Base-by-base conservation (phyloP, 1,139 yeast species). In the Lodderomyces parapsilosis region DNA sequence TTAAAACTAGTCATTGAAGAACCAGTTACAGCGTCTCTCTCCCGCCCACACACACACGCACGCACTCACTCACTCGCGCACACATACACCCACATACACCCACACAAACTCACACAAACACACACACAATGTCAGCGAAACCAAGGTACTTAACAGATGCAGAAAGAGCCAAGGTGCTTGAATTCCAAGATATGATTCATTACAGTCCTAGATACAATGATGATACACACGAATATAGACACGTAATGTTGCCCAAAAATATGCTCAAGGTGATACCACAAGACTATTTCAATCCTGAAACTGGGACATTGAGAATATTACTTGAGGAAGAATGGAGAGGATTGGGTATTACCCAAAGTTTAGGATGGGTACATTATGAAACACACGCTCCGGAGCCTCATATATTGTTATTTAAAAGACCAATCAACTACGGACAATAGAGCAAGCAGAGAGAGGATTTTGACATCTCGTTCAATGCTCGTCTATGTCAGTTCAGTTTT, bases 361-460 rank as follows among this genome's bases (percentile, higher is more conserved):
- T 94, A 48, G 99, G 99, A 1, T 94, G 99, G 99, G 94, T 80
- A 41, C 99, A 94, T 64, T 94, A 93, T 61, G 99, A 93, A 59
- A 91, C 96, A 41, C 99, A 94, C 65, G 83, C 97, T 0, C 99
- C 99, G 28, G 99, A 94, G 63, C 99, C 99, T 22, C 99, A 94
- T 61, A 93, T 94, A 49, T 71, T 94, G 49, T 74, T 94, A 51
- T 94, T 94, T 72, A 93, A 91, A 62, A 73, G 89, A 56, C 78
- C 84, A 44, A 68, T 65, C 44, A 70, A 68, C 51, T 66, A 64
- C 43, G 60, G 62, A 13, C 60, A 51, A 33, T 51, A 19, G n/a
- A n/a, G n/a, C n/a, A n/a, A 23, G 6, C 5, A 7, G n/a, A 17
- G 4, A 4, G 3, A 19, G 11, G 33, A n/a, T 15, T 30, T 15